Evolutionary conservation across 2,329 filamentous ascomycete species (phyloP), one percentile per base, ranked within the genome.

Genomic region (Pseudohalonectria lignicola): DNA sequence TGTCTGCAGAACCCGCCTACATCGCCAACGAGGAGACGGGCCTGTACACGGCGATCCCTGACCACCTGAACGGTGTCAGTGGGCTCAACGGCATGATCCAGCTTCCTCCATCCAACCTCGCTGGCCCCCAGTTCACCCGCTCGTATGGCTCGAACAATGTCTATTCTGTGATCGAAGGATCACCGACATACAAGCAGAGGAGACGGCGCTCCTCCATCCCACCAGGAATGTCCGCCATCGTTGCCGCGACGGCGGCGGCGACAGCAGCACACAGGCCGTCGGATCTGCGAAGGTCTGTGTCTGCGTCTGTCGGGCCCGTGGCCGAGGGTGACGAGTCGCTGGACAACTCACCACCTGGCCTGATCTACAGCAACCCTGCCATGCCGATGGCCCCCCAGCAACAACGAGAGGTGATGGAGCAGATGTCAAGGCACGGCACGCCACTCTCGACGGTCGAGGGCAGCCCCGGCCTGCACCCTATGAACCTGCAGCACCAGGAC

Each of bases 1-100:
- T 94, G 47, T 76, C 82, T 43, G 74, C 82, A 30, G 92, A 98
- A 67, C 87, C 92, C 9, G 86, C 92, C 9, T 98, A 96, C 66
- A 94, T 98, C 59, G 86, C 90, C 45, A 95, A 95, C 57, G 92
- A 98, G 65, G 92, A 96, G 60, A 94, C 90, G 33, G 88, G 88
- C 42, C 72, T 96, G 34, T 96, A 95, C 71, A 90, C 87, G 38
- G 88, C 86, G 32, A 94, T 96, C 50, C 87, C 90, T 10, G 90
- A 96, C 53, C 80, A 93, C 54, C 71, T 85, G 49, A 66, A 64
- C 43, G 71, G 79, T 41, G 79, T 86, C 47, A 77, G 79, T 47
- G 76, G 76, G 12, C 79, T 94, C 55, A 86, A 90, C 56, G 82
- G 85, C 39, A 83, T 96, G 74, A 87, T 94, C 65, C 86, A 93